A percentile compares a stretch with the other conserved stretches of the same genome.
phyloP scores from a whole-genome alignment of 1,284 basidiomycete species.

The Vanrija pseudolonga region DNA sequence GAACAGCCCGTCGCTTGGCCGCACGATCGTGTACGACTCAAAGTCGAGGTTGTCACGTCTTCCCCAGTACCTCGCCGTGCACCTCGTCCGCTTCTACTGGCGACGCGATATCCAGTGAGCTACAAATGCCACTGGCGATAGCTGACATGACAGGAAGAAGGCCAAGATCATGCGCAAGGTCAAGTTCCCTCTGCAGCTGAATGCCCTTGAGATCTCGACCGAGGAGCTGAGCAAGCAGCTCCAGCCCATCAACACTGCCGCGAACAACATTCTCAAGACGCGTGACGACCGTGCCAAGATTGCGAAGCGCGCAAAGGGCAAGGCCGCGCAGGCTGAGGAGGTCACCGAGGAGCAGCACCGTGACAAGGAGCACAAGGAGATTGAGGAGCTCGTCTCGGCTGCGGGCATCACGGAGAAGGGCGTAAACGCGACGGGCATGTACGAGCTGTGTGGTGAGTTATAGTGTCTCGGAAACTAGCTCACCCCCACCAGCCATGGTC shows the following conservation, averaged over 20 bases:
- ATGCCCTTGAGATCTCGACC: slow-evolving; percentile 74
- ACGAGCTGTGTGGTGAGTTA: slow-evolving; percentile 49
- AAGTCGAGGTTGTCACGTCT: slow-evolving; percentile 77
- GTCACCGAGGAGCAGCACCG: slow-evolving; percentile 42
- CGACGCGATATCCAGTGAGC: slow-evolving; percentile 68
- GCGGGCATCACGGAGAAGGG: slow-evolving; percentile 18
- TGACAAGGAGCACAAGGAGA: slow-evolving; percentile 41
- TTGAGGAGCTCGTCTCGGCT: slow-evolving; percentile 27
- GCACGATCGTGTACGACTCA: slow-evolving; percentile 79
- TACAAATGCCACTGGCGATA: background rate
- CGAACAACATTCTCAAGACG: slow-evolving; percentile 78
- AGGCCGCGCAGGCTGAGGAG: slow-evolving; percentile 10
- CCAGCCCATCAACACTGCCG: slow-evolving; percentile 64
- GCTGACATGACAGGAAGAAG: slow-evolving; percentile 58
- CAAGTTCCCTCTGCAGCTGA: slow-evolving; percentile 77
- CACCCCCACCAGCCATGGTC: slow-evolving; percentile 64
- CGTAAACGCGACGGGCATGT: slow-evolving; percentile 40
- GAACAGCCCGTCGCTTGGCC: slow-evolving; percentile 69
- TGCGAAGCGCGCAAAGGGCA: slow-evolving; percentile 64
- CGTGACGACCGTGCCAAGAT: slow-evolving; percentile 79
- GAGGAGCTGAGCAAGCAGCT: slow-evolving; percentile 73
- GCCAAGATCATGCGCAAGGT: slow-evolving; percentile 94
- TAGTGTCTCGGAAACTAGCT: background rate
- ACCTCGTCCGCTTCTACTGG: slow-evolving; percentile 83
- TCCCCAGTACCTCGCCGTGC: slow-evolving; percentile 57